phyloP scores from a whole-genome alignment of 768 basidiomycete genomes.

The Cyathus striatus region DNA sequence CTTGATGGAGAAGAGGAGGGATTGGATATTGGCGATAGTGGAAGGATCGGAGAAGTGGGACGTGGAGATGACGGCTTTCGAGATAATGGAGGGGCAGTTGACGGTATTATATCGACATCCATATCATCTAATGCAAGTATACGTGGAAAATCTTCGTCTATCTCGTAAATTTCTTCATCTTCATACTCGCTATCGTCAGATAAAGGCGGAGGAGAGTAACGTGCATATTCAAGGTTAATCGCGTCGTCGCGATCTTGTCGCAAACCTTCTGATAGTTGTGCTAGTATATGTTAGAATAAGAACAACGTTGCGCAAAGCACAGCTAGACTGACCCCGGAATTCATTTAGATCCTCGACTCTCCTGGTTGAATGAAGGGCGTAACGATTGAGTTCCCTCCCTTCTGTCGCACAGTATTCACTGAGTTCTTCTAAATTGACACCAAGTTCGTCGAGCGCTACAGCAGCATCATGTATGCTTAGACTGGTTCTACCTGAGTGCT shows the following conservation, averaged over 20 bases:
- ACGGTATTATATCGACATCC: slow-evolving; percentile 20
- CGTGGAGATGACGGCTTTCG: slow-evolving; percentile 24
- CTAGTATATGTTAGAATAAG: slow-evolving; percentile 34
- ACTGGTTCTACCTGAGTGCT: slow-evolving; percentile 64
- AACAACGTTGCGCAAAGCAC: slow-evolving; percentile 10
- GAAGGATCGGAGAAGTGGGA: slow-evolving; percentile 34
- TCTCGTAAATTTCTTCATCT: slow-evolving; percentile 22
- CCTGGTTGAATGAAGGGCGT: slow-evolving; percentile 57
- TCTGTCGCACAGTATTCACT: slow-evolving; percentile 61
- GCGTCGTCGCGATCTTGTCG: slow-evolving; percentile 48
- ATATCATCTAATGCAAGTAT: slow-evolving; percentile 15
- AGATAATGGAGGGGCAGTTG: slow-evolving; percentile 8
- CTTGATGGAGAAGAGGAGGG: slow-evolving; percentile 48
- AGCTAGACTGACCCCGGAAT: slow-evolving; percentile 53
- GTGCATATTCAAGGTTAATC: slow-evolving; percentile 46
- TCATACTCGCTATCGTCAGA: slow-evolving; percentile 24
- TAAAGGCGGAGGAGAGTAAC: slow-evolving; percentile 25
- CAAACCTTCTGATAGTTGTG: slow-evolving; percentile 56
- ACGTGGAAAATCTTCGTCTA: slow-evolving; percentile 18
- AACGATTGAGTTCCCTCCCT: slow-evolving; percentile 63
- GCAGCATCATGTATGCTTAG: slow-evolving; percentile 58
- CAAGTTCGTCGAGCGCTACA: slow-evolving; percentile 69
- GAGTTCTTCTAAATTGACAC: slow-evolving; percentile 66
- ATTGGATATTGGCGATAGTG: slow-evolving; percentile 54
- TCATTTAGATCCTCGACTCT: slow-evolving; percentile 72